phyloP scores from a whole-genome alignment of 495 filamentous ascomycete genomes.

The Stereocaulon alpinum region DNA sequence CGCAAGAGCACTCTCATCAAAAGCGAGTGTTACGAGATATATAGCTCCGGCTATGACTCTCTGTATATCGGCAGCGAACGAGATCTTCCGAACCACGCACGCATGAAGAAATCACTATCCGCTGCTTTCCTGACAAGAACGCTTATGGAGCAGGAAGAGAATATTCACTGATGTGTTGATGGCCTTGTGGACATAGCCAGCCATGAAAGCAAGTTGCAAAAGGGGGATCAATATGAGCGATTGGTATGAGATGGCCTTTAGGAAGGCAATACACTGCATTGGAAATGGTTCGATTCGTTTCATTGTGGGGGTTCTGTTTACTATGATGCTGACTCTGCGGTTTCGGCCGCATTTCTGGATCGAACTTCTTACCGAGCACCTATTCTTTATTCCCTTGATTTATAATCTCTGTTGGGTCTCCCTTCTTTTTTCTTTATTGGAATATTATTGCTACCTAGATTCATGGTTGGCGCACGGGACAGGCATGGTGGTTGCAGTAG shows the following conservation, averaged over 20 bases:
- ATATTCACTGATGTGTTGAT: conserved; percentile 6
- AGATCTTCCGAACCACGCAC: conserved; percentile 14
- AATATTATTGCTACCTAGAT: background rate
- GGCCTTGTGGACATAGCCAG: background rate
- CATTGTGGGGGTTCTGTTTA: background rate
- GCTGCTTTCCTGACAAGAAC: conserved; percentile 19
- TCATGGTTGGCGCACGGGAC: conserved; percentile 1
- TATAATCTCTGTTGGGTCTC: conserved; percentile 18
- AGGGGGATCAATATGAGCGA: conserved; percentile 17
- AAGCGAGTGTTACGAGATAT: conserved; percentile 23
- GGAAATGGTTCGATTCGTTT: conserved; percentile 9
- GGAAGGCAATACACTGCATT: conserved; percentile 23
- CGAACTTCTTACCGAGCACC: conserved; percentile 10
- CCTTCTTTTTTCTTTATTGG: conserved; percentile 1
- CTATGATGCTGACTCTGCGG: background rate
- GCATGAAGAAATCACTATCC: conserved; percentile 16
- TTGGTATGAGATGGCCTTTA: conserved; percentile 28
- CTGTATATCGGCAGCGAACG: conserved; percentile 21
- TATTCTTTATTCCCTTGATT: conserved; percentile 12
- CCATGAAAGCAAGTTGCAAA: conserved; percentile 2
- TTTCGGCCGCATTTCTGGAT: conserved; percentile 18
- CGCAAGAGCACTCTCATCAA: conserved; percentile 9
- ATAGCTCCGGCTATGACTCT: conserved; percentile 14
- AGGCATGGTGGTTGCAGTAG: conserved; percentile 7
- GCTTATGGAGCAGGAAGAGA: conserved; percentile 18